Base-by-base conservation (phyloP, 192 early-diverging fungal genomes). In the Lobosporangium transversale region DNA sequence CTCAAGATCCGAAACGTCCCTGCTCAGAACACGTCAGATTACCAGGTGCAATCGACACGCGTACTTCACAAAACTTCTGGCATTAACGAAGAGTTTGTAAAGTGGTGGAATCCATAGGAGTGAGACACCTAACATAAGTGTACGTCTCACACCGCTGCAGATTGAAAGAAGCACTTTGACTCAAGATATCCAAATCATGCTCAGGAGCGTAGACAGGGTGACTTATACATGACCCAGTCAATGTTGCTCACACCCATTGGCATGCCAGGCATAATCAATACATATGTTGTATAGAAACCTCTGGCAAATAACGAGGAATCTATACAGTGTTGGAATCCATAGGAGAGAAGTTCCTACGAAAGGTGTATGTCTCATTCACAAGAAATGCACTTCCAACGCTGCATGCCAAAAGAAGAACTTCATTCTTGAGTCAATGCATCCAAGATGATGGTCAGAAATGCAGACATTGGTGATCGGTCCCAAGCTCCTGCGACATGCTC, bases 171-270 rank as follows among this genome's bases (percentile, higher is more conserved):
- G 30, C 17, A n/a, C 27, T n/a, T 35, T n/a, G 17, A 30, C 23
- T 24, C 31, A 55, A 8, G 33, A 53, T 24, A 21, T 9, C 23
- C 33, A 21, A 4, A 31, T 29, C n/a, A 55, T 30, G 27, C 17
- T 17, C 53, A 55, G 36, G 32, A 35, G 32, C 20, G 53, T 33
- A 55, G 53, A 33, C 53, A 55, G 53, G 36, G 53, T 55, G 53
- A 55, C 53, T 55, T 21, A 55, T 30, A 55, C 53, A 55, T 33
- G 33, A 55, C 33, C 53, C 53, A 55, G 36, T 33, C 31, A 35
- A 55, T 33, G 17, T 21, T 55, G 27, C 53, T 55, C 27, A 35
- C 20, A 33, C 20, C 36, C 33, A 21, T 55, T 55, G 53, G 43
- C 21, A 61, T 49, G 36, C 12, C 57, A 58, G 24, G 32, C 20